Conservation (phyloP, 2,329 filamentous ascomycete genomes). For the Fusarium pseudoanthophilum region DNA sequence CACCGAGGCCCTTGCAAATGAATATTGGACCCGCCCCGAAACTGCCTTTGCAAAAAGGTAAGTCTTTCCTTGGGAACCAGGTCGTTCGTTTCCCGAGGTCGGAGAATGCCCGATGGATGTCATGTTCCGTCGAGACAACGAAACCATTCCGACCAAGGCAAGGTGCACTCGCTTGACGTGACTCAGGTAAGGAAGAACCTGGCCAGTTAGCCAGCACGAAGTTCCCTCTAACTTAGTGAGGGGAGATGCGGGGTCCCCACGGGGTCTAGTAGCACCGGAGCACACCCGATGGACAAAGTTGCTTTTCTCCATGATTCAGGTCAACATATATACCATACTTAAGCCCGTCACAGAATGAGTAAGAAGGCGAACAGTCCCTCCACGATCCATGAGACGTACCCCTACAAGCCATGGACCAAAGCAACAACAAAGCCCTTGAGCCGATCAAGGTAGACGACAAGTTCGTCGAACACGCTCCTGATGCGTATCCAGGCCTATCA, state of each 20-base stretch:
- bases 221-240: not conserved
- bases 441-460: conserved; percentile 3
- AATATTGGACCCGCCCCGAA: not conserved
- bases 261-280: not conserved
- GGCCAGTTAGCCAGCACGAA: not conserved
- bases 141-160: not conserved
- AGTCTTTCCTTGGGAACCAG: too few relatives aligned
- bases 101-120: not conserved
- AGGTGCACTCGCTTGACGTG: not conserved
- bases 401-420: not conserved
- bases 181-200: not conserved
- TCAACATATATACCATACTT: not conserved
- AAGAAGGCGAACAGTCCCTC: rapidly evolving
- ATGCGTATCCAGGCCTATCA: conserved; percentile 40
- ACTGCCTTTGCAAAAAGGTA: too few relatives aligned
- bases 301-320: rapidly evolving
- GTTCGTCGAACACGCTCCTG: not conserved
- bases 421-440: not conserved
- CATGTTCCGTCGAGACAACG: not conserved
- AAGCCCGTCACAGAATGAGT: rapidly evolving
- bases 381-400: too few relatives aligned
- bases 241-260: conserved; percentile 5
- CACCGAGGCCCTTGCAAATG: not conserved
- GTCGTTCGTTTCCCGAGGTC: not conserved
- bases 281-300: not conserved